These are phyloP conservation scores for Nakataea oryzae DNA, from an alignment of 2,329 filamentous ascomycete species.

Conservation along the genomic window DNA sequence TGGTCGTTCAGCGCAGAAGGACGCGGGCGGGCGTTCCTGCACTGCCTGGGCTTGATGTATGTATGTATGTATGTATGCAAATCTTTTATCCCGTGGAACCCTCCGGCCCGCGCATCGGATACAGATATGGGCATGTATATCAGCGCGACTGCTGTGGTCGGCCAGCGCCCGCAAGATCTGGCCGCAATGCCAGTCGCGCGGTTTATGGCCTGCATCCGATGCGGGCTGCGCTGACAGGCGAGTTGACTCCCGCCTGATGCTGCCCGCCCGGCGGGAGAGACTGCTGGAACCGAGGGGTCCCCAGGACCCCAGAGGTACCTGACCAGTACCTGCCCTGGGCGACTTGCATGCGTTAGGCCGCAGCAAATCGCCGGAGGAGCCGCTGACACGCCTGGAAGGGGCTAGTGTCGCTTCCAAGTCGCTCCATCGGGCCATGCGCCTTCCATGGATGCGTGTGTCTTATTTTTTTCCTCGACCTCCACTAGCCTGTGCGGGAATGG, in stretches of 20 bases:
- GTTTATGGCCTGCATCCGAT: not conserved
- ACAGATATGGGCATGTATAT: not conserved
- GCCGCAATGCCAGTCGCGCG: not conserved
- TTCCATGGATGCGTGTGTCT: not conserved
- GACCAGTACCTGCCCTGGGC: not conserved
- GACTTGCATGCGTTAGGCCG: not conserved
- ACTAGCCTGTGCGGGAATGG: conserved; percentile 5
- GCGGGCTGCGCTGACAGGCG: not conserved
- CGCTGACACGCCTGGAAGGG: not conserved
- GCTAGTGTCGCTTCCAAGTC: not conserved
- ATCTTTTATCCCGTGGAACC: not conserved
- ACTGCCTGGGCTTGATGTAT: no score
- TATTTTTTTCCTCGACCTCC: conserved; percentile 4
- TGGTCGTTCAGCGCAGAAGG: not conserved
- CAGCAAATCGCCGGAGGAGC: not conserved
- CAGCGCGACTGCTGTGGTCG: not conserved
- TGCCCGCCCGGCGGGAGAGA: no score
- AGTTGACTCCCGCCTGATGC: not conserved
- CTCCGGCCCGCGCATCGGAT: not conserved
- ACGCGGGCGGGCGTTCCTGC: no score
- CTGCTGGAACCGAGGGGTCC: not conserved
- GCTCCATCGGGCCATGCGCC: no score
- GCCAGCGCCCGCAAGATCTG: not conserved
- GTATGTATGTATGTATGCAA: no score
- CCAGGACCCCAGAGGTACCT: not conserved